Evolutionary conservation across 257 asterid species (phyloP).

Genomic region (Forsythia suspensa): DNA sequence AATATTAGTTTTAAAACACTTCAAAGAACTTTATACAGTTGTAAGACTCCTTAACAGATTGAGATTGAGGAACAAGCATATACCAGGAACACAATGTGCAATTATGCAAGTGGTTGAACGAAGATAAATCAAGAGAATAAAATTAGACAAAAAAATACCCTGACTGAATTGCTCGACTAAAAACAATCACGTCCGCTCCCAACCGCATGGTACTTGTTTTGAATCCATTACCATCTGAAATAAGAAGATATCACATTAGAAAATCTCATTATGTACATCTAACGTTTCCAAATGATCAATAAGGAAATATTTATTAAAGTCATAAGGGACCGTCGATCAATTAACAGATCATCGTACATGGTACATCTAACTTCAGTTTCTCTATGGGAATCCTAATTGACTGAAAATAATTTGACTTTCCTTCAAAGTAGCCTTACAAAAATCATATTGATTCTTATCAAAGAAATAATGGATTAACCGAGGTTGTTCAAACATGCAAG

Average conservation of each 20-base stretch:
- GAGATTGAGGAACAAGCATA: background rate
- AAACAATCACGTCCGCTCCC: slow-evolving; percentile 90
- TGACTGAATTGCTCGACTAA: slow-evolving; percentile 69
- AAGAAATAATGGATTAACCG: background rate
- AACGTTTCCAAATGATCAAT: background rate
- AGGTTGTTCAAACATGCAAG: slow-evolving; percentile 14
- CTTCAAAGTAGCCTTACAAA: slow-evolving; percentile 8
- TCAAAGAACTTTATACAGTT: slow-evolving; percentile 1
- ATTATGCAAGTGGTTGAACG: slow-evolving; percentile 9
- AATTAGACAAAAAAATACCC: slow-evolving; percentile 47
- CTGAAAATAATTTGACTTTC: slow-evolving; percentile 11
- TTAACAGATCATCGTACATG: background rate
- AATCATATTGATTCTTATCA: slow-evolving; percentile 7
- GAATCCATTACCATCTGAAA: slow-evolving; percentile 93
- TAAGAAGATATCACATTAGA: slow-evolving; percentile 30
- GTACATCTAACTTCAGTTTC: slow-evolving; percentile 7
- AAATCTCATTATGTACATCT: background rate
- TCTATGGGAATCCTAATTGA: background rate
- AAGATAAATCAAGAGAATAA: slow-evolving; percentile 14
- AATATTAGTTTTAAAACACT: background rate
- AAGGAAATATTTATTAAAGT: slow-evolving; percentile 14
- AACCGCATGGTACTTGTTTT: slow-evolving; percentile 68
- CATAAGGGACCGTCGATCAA: slow-evolving; percentile 5
- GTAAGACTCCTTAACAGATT: slow-evolving; percentile 15
- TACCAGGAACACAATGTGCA: slow-evolving; percentile 1